phyloP scores from a whole-genome alignment of 2,329 filamentous ascomycete species.

The Trichoderma koningii region DNA sequence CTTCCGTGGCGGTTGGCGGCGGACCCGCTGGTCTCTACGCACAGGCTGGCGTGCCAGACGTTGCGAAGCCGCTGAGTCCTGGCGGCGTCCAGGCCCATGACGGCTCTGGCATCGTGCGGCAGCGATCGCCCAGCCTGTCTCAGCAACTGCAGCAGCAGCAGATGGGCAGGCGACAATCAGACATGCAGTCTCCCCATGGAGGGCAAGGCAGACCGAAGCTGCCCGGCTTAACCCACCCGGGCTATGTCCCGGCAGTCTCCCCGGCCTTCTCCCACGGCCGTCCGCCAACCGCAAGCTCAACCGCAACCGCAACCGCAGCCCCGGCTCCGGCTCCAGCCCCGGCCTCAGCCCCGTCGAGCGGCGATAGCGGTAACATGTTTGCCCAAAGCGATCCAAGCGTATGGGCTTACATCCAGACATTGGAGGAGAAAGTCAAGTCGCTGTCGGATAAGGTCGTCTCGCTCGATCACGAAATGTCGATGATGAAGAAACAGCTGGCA shows the following conservation, averaged over 20 bases:
- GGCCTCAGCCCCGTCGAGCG: slow-evolving; percentile 55
- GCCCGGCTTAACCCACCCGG: slow-evolving; percentile 42
- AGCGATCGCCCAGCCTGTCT: slow-evolving; percentile 66
- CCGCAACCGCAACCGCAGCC: slow-evolving; percentile 40
- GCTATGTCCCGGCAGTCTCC: slow-evolving; percentile 39
- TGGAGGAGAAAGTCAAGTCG: slow-evolving; percentile 59
- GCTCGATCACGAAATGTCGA: slow-evolving; percentile 41
- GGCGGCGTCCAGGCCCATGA: slow-evolving; percentile 57
- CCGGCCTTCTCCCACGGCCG: slow-evolving; percentile 38
- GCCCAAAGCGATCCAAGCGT: slow-evolving; percentile 62
- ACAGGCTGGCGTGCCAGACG: slow-evolving; percentile 77
- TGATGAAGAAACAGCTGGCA: slow-evolving; percentile 41
- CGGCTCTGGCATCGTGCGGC: slow-evolving; percentile 52
- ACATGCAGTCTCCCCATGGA: slow-evolving; percentile 57
- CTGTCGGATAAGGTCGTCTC: slow-evolving; percentile 41
- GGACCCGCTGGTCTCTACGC: slow-evolving; percentile 65
- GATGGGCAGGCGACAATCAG: slow-evolving; percentile 55
- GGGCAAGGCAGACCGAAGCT: slow-evolving; percentile 45
- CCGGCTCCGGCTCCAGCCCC: slow-evolving; percentile 44
- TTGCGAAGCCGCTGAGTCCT: slow-evolving; percentile 81
- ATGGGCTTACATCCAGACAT: slow-evolving; percentile 70
- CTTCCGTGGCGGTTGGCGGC: slow-evolving; percentile 50
- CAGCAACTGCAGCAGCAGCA: slow-evolving; percentile 68
- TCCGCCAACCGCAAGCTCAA: slow-evolving; percentile 48
- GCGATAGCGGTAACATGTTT: slow-evolving; percentile 69